Evolutionary conservation across 345 rosid genomes (phyloP).

Genomic region (Tarenaya hassleriana): DNA sequence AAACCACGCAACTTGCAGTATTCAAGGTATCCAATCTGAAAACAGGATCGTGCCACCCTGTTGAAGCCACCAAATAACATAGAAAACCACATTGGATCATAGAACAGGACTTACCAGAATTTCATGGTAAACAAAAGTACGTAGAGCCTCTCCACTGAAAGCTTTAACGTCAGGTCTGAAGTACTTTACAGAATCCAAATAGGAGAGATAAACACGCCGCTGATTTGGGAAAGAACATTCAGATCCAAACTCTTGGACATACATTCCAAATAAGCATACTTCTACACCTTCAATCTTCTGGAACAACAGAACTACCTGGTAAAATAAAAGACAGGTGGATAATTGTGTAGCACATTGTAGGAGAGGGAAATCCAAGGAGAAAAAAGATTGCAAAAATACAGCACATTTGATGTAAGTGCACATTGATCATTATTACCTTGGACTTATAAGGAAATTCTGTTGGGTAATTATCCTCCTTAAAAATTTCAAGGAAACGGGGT

Average conservation of each 20-base stretch:
- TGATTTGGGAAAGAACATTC: constrained; percentile 91
- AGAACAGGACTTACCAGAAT: constrained; percentile 55
- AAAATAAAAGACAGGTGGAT: constrained; percentile 21
- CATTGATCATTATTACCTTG: constrained; percentile 45
- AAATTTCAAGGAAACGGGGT: constrained; percentile 90
- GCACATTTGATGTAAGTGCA: constrained; percentile 10
- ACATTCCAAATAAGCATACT: constrained; percentile 97
- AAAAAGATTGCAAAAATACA: background rate
- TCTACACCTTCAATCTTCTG: constrained; percentile 99
- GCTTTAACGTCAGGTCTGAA: constrained; percentile 91
- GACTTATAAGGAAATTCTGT: constrained; percentile 91
- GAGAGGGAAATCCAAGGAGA: constrained; percentile 9
- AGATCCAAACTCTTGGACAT: constrained; percentile 99
- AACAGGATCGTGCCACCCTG: constrained; percentile 12
- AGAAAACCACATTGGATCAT: constrained; percentile 4
- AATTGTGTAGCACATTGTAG: constrained; percentile 7
- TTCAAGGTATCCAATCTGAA: constrained; percentile 97
- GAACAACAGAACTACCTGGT: constrained; percentile 83
- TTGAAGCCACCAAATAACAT: constrained; percentile 14
- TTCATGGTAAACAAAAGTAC: constrained; percentile 97
- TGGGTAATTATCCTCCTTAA: constrained; percentile 81
- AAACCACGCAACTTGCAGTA: constrained; percentile 96
- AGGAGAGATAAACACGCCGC: constrained; percentile 95
- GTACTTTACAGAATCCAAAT: constrained; percentile 96
- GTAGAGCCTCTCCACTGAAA: constrained; percentile 93